Percentiles rank a stretch among this genome's conserved stretches.
Evolutionary conservation across 176 grass and related monocot species (phyloP).

Genomic region (Poa annua): DNA sequence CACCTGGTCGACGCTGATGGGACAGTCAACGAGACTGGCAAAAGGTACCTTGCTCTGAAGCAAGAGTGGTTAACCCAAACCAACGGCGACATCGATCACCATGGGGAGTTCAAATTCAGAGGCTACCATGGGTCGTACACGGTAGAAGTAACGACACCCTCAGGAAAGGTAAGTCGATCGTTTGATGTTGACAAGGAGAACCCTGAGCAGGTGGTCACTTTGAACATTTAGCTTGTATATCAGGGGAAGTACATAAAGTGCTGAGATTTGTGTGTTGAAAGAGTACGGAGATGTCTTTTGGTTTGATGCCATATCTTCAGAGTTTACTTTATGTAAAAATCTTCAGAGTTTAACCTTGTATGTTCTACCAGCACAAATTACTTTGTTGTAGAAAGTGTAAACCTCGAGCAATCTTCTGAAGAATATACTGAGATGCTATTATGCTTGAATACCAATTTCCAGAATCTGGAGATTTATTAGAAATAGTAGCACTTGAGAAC

Average conservation of each 20-base stretch:
- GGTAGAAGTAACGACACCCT: conserved; percentile 62
- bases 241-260: neutral
- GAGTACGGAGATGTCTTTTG: neutral
- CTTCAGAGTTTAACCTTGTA: conserved; percentile 1
- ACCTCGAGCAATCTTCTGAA: neutral
- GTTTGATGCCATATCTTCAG: neutral
- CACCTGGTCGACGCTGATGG: conserved; percentile 84
- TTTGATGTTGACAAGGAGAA: conserved; percentile 83
- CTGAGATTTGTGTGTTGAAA: neutral
- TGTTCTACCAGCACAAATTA: neutral
- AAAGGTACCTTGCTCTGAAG: conserved; percentile 82
- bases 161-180: conserved; percentile 50
- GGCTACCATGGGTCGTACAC: conserved; percentile 81
- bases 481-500: neutral
- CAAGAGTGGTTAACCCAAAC: conserved; percentile 79
- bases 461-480: neutral
- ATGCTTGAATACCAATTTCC: neutral
- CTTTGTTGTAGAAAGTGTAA: neutral
- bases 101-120: conserved; percentile 77
- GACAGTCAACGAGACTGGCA: conserved; percentile 82
- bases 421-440: neutral
- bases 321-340: too few relatives aligned
- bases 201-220: conserved; percentile 53
- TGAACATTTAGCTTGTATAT: conserved; percentile 48
- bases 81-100: conserved; percentile 44